A percentile compares a stretch with the other conserved stretches of the same genome.
These are phyloP conservation scores for Lepiota venenata DNA, from an alignment of 768 basidiomycete genomes.

Conservation along the genomic window DNA sequence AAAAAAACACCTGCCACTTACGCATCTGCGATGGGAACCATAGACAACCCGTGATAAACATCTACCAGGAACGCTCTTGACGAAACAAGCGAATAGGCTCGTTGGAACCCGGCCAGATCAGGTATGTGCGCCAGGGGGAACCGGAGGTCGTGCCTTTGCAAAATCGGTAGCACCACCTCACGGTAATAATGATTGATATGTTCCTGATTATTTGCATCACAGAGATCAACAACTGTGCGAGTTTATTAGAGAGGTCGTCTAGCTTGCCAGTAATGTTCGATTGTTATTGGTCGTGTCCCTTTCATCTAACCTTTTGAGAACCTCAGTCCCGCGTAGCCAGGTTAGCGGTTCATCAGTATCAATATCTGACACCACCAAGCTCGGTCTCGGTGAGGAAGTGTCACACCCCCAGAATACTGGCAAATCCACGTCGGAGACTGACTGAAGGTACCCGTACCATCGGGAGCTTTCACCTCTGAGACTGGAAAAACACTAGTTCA, in stretches of 20 bases:
- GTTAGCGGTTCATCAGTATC: neutral
- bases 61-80: constrained; percentile 85
- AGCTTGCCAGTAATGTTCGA: neutral
- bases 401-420: constrained; percentile 55
- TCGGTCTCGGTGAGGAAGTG: constrained; percentile 13
- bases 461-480: constrained; percentile 44
- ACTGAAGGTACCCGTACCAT: constrained; percentile 67
- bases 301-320: constrained; percentile 36
- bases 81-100: constrained; percentile 64
- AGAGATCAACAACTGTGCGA: neutral
- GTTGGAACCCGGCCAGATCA: constrained; percentile 40
- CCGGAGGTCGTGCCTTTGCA: constrained; percentile 19
- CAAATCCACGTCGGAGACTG: constrained; percentile 58
- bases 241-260: neutral
- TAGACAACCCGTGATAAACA: constrained; percentile 72
- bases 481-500: constrained; percentile 30
- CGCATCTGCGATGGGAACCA: constrained; percentile 87
- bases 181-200: constrained; percentile 34
- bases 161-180: constrained; percentile 28
- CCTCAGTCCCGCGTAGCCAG: constrained; percentile 15
- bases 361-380: neutral
- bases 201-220: constrained; percentile 23
- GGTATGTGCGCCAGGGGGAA: constrained; percentile 15
- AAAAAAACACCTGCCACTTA: constrained; percentile 31
- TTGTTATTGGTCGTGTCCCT: constrained; percentile 35